Conservation (phyloP, 2,329 filamentous ascomycete genomes). For the Fusarium praegraminearum region DNA sequence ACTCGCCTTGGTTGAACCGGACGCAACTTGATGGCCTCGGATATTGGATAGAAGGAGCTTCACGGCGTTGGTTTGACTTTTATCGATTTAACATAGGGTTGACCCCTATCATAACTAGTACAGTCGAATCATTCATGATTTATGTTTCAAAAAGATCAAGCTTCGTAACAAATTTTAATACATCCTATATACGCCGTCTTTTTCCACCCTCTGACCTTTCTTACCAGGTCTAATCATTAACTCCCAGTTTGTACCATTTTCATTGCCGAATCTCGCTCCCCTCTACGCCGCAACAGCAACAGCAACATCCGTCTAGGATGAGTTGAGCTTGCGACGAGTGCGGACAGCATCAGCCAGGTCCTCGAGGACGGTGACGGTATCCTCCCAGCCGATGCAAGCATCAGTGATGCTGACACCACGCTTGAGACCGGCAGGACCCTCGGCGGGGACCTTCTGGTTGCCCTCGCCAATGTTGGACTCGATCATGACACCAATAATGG, state of each 20-base stretch:
- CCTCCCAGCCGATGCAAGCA: conserved; percentile 95
- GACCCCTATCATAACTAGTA: conserved; percentile 7
- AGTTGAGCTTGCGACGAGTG: conserved; percentile 71
- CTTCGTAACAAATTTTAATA: conserved; percentile 45
- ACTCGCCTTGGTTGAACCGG: neutral
- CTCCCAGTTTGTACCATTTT: conserved; percentile 34
- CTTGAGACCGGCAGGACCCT: conserved; percentile 82
- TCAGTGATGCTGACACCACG: conserved; percentile 96
- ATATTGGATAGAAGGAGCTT: conserved; percentile 16
- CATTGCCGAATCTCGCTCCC: conserved; percentile 1
- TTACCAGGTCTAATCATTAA: conserved; percentile 41
- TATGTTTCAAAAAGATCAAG: conserved; percentile 30
- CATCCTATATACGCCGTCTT: conserved; percentile 47
- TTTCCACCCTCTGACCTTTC: conserved; percentile 36
- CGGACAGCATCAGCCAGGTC: conserved; percentile 87
- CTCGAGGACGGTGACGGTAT: conserved; percentile 83
- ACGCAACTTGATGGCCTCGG: neutral
- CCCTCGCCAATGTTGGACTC: conserved; percentile 96
- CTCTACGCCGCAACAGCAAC: conserved; percentile 42
- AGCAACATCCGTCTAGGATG: conserved; percentile 46
- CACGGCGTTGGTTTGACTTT: conserved; percentile 25
- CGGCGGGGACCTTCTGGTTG: conserved; percentile 87
- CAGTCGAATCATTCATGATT: conserved; percentile 7
- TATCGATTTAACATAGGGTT: conserved; percentile 18
- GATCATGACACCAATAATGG: conserved; percentile 97